Evolutionary conservation across 805 yeast species (phyloP), one percentile per base, ranked within the genome.

Genomic region (Zygoascus biomembranicola): DNA sequence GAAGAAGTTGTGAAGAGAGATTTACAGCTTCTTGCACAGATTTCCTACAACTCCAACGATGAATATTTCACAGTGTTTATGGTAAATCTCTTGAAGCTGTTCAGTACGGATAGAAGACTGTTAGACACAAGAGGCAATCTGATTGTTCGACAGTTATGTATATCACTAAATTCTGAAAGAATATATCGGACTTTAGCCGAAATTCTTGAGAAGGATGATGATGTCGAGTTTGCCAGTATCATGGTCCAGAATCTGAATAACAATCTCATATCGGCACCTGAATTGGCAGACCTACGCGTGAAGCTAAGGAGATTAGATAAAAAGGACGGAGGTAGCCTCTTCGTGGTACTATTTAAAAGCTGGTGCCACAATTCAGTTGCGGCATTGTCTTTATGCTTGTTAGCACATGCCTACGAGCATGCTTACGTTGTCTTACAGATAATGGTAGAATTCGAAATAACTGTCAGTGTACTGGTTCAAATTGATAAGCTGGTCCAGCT

Each of bases 351-450:
- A 52, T 94, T 92, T 70, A 82, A 81, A 63, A 82, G 95, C 54
- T 94, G 99, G 99, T 83, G 95, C 59, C 84, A 85, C 56, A 92
- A 89, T 65, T 83, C 96, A 0, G 90, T 95, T 1, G 90, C 97
- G 4, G 87, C 90, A 0, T 72, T 94, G 43, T 83, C 96, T 1
- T 74, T 94, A 19, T 90, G 97, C 61, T 73, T 94, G 41, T 72
- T 92, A 13, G 86, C 97, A 0, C 90, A 90, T 52, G 87, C 88
- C 52, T 92, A 94, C 66, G 94, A 89, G 63, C 75, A 90, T 56
- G 94, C 96, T 0, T 92, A 82, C 65, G 73, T 82, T n/a, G 85
- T 92, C 1, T 77, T 94, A 37, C 84, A 86, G 61, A 79, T 79
- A n/a, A 75, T 90, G 59, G 90, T 88, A 1, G 87, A 88, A 55